Base-by-base conservation (phyloP, 306 rosid species). In the Malus fusca region DNA sequence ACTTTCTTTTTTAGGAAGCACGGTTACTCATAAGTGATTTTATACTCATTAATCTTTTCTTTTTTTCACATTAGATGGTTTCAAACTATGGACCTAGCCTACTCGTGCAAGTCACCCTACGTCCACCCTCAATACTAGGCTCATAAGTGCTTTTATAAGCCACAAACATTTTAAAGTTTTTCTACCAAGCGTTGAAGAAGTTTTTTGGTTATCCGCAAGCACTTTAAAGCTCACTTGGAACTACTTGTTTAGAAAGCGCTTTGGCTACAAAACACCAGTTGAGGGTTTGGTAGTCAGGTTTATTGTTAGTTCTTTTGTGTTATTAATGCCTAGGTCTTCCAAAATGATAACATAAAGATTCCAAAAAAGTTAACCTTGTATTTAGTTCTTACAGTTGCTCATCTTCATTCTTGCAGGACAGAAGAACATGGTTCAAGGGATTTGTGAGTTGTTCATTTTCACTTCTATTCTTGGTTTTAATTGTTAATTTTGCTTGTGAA, bases 391-490 rank as follows among this genome's bases (percentile, higher is more conserved):
- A 92, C 80, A 53, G 65, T 81, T 80, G 78, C 3, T 71, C 67
- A 69, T 83, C 77, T 68, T 61, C 79, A 61, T 85, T 82, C 68
- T 86, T 78, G 84, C 96, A 96, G 98, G 98, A 90, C 76, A 87
- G 75, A 83, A 84, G 90, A 77, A 90, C 76, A 79, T 89, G 99
- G 99, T 92, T 92, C 73, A 86, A 76, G 83, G 87, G 73, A 75
- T 62, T 90, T 79, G 98, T 95, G 82, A 90, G 98, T 95, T 70
- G 65, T 73, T 81, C 82, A 15, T 79, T 68, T 63, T 67, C 72
- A 53, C 51, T 69, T 33, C 72, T 75, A 19, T 26, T 44, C 60
- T 75, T 60, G 18, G 28, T 63, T 76, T n/a, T 19, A 61, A 52
- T 23, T 69, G 60, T 61, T 26, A 25, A 59, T 25, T 18, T 73